Evolutionary conservation across 2,329 filamentous ascomycete genomes (phyloP).

Genomic region (Boeremia exigua): DNA sequence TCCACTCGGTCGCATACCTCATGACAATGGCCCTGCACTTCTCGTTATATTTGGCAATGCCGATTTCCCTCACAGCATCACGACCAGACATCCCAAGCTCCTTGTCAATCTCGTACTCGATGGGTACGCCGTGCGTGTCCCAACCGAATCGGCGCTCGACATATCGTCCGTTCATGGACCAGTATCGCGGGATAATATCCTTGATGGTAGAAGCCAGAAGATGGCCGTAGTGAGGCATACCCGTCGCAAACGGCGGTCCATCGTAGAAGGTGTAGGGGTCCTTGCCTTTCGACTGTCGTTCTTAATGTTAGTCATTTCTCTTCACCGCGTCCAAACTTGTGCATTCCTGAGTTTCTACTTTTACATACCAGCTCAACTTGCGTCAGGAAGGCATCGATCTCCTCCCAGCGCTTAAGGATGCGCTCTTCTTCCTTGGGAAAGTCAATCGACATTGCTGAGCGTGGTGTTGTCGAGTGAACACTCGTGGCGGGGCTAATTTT

Average conservation of each 20-base stretch:
- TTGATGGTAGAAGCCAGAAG: constrained; percentile 93
- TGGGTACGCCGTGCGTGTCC: constrained; percentile 93
- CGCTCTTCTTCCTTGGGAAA: constrained; percentile 91
- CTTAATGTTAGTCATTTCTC: constrained; percentile 2
- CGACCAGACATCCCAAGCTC: constrained; percentile 87
- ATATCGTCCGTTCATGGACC: constrained; percentile 95
- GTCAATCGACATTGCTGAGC: constrained; percentile 75
- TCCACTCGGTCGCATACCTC: constrained; percentile 87
- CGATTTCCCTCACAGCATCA: constrained; percentile 84
- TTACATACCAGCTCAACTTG: constrained; percentile 73
- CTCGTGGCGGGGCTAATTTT: constrained; percentile 35
- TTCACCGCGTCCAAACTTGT: neutral
- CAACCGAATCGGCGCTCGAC: constrained; percentile 93
- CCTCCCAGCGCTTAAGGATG: constrained; percentile 84
- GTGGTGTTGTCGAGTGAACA: constrained; percentile 25
- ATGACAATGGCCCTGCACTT: constrained; percentile 94
- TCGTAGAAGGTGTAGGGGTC: constrained; percentile 93
- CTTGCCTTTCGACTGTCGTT: constrained; percentile 69
- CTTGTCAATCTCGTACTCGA: constrained; percentile 98
- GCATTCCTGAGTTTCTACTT: neutral
- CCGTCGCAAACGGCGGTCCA: constrained; percentile 63
- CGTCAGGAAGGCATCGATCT: constrained; percentile 88
- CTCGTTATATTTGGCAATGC: constrained; percentile 87
- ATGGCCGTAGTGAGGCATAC: constrained; percentile 74
- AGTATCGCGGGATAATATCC: constrained; percentile 94